A percentile compares a stretch with the other conserved stretches of the same genome.
Evolutionary conservation across 495 filamentous ascomycete species (phyloP).

Genomic region (Stereocaulon alpinum): DNA sequence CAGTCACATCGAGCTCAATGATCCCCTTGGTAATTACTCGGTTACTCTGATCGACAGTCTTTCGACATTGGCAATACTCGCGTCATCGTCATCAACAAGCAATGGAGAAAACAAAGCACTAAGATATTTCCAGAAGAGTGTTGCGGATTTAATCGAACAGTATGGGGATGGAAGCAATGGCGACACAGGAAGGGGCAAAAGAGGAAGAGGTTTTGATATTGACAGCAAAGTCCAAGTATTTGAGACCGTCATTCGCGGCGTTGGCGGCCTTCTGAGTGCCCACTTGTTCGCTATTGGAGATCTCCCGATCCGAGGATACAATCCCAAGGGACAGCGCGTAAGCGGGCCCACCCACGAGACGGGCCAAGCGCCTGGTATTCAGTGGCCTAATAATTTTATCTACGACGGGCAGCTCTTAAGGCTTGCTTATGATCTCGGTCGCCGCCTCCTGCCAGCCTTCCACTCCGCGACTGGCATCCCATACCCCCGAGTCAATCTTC

Average conservation of each 20-base stretch:
- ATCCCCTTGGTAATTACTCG: slow-evolving; percentile 94
- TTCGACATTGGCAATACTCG: slow-evolving; percentile 83
- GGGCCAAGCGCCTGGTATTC: slow-evolving; percentile 41
- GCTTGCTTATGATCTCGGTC: slow-evolving; percentile 72
- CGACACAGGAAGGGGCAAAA: slow-evolving; percentile 56
- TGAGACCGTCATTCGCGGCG: slow-evolving; percentile 88
- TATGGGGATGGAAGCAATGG: slow-evolving; percentile 78
- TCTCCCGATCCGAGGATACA: slow-evolving; percentile 70
- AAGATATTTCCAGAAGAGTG: slow-evolving; percentile 68
- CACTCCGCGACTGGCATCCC: slow-evolving; percentile 82
- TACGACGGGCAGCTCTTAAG: slow-evolving; percentile 86
- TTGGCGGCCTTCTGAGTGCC: slow-evolving; percentile 84
- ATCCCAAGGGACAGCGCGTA: slow-evolving; percentile 36
- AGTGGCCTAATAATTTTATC: slow-evolving; percentile 65
- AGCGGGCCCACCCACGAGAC: slow-evolving; percentile 31
- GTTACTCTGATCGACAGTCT: slow-evolving; percentile 91
- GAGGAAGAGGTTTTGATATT: slow-evolving; percentile 81
- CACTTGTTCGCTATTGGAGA: slow-evolving; percentile 89
- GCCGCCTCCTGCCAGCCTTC: slow-evolving; percentile 81
- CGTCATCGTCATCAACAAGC: slow-evolving; percentile 50
- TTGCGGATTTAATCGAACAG: slow-evolving; percentile 65
- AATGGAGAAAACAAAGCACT: slow-evolving; percentile 50
- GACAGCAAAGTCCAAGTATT: slow-evolving; percentile 98
- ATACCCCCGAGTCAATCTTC: slow-evolving; percentile 89
- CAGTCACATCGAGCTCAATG: slow-evolving; percentile 78